Evolutionary conservation across 1,284 basidiomycete genomes (phyloP), one percentile per base, ranked within the genome.

Genomic region (Papiliotrema terrestris): DNA sequence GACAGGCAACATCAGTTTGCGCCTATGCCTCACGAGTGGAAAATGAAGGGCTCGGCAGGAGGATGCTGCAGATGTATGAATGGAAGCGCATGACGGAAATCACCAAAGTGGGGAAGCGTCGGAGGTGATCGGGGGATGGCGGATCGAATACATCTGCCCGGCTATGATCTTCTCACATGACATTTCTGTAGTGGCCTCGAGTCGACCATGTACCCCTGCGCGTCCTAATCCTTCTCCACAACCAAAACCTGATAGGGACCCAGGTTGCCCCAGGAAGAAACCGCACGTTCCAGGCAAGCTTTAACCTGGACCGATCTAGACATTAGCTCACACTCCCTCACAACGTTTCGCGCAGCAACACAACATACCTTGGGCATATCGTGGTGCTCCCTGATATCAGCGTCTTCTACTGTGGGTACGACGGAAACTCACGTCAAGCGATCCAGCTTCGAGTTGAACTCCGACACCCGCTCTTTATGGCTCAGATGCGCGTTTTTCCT

Each of bases 381-480:
- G 58, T 73, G 68, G 65, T 74, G 72, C 53, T 75, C 73, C 52
- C 71, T 73, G 42, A 19, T 19, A 49, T 60, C 46, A 56, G 52
- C 43, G 26, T 48, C 41, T 19, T 11, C 11, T 29, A 20, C 32
- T 36, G n/a, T 17, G 15, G 45, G 25, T 23, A 38, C 32, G 20
- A 23, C 17, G 13, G 43, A 9, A 14, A 64, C 67, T 3, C 41
- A 71, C 69, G 61, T 67, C 22, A 96, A 83, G 49, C 83, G 80
- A 73, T 94, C 93, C 8, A 98, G 81, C 71, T 96, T 90, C 32
- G 83, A 72, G 73, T 98, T 98, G 70, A 93, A 91, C 69, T 93
- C 89, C 57, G 85, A 85, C 22, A 98, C 93, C 48, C 93, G 86
- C 59, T 98, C 95, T 78, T 97, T 97, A 78, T 98, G 95, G 9